These are phyloP conservation scores for Scheffersomyces amazonensis DNA, from an alignment of 805 yeast species.

Conservation along the genomic window DNA sequence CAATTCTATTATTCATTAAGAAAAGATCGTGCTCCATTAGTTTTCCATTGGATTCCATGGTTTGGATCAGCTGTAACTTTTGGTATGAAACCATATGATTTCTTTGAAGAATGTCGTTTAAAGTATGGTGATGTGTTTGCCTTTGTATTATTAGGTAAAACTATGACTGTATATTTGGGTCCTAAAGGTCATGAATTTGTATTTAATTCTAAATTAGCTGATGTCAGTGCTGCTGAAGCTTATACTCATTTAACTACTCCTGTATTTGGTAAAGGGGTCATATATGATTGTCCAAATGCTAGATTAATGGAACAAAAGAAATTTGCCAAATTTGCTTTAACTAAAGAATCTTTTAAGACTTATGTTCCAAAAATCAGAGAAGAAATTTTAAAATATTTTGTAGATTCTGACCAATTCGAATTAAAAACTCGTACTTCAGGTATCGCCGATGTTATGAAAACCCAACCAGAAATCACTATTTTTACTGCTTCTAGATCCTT, in stretches of 20 bases:
- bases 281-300: slow-evolving; percentile 93
- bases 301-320: slow-evolving; percentile 98
- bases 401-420: slow-evolving; percentile 47
- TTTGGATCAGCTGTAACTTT: slow-evolving; percentile 85
- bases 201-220: slow-evolving; percentile 82
- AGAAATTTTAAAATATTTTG: slow-evolving; percentile 70
- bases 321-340: slow-evolving; percentile 86
- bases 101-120: slow-evolving; percentile 72
- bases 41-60: slow-evolving; percentile 93
- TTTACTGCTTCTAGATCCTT: slow-evolving; percentile 93
- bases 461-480: slow-evolving; percentile 94
- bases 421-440: slow-evolving; percentile 38
- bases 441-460: slow-evolving; percentile 63
- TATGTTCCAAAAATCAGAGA: slow-evolving; percentile 88
- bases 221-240: slow-evolving; percentile 95
- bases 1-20: slow-evolving; percentile 69
- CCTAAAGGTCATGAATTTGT: slow-evolving; percentile 98
- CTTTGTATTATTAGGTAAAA: slow-evolving; percentile 82
- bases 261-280: slow-evolving; percentile 95
- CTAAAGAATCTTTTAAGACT: slow-evolving; percentile 74
- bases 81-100: slow-evolving; percentile 92
- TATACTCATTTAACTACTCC: slow-evolving; percentile 98
- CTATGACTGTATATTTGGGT: slow-evolving; percentile 94
- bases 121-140: slow-evolving; percentile 94
- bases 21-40: slow-evolving; percentile 84